phyloP scores from a whole-genome alignment of 129 eudicot genomes.

The Arctium minus region DNA sequence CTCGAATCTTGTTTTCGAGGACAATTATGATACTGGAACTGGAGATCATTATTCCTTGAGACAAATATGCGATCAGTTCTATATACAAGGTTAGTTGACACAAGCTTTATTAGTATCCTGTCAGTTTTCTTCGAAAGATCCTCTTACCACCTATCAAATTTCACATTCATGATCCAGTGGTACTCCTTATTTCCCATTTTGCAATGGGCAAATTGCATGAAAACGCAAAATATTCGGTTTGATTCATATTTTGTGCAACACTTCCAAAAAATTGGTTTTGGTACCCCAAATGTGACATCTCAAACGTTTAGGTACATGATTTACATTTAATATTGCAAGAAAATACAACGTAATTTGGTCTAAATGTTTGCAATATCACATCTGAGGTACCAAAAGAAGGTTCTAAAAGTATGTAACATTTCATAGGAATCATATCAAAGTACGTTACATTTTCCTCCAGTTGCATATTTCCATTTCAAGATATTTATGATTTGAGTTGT shows the following conservation, averaged over 20 bases:
- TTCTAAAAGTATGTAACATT: too few species aligned
- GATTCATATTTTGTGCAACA: neutral
- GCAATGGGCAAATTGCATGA: neutral
- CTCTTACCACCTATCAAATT: neutral
- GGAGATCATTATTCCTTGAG: constrained; percentile 98
- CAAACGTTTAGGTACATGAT: neutral
- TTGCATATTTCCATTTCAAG: neutral
- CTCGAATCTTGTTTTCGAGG: constrained; percentile 92
- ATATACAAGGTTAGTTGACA: constrained; percentile 64
- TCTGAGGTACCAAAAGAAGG: neutral
- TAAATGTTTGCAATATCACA: neutral
- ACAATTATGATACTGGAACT: constrained; percentile 96
- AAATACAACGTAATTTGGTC: neutral
- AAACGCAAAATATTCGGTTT: neutral
- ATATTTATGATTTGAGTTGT: neutral
- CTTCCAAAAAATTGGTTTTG: neutral
- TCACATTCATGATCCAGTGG: neutral
- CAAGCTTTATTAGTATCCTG: neutral
- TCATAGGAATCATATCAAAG: neutral
- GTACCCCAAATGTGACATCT: neutral
- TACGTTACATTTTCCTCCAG: neutral
- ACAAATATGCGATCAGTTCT: constrained; percentile 92
- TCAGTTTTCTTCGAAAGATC: neutral
- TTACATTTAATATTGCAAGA: neutral
- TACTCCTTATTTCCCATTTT: neutral